Base-by-base conservation (phyloP, 495 filamentous ascomycete genomes). In the Penicillium bialowiezense region DNA sequence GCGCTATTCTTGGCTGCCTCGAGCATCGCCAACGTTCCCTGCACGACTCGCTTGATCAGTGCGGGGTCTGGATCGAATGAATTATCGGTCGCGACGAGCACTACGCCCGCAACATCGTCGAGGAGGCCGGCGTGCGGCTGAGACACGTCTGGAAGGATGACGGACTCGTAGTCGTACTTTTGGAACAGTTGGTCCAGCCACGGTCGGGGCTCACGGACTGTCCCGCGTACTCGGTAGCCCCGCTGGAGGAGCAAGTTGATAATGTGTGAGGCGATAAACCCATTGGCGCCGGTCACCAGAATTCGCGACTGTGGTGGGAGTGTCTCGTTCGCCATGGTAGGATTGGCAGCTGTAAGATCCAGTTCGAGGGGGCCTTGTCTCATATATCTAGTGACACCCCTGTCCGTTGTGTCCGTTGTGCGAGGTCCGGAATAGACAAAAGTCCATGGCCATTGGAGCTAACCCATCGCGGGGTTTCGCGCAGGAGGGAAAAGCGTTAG, bases 261-360 rank as follows among this genome's bases (percentile, higher is more conserved):
- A 15, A 76, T 57, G 45, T 84, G 75, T 23, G 72, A 76, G 15
- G 59, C 80, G 46, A 84, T 77, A 49, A 70, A 79, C 40, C 81
- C 80, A 54, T 77, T 83, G 18, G 63, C 71, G n/a, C 79, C 79
- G 4, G 79, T 85, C 23, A 86, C 71, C 14, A 83, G 66, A 40
- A 80, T 52, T 35, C 41, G 39, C 9, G 49, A 51, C 19, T 44
- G 29, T 32, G 29, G 29, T 32, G 29, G 29, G 12, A 32, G 29
- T 32, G 29, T 5, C 5, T 32, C 7, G 29, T 7, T 3, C 7
- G 10, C 3, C 5, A 32, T 32, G 10, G 12, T 26, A 8, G 8
- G 23, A 26, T 26, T 32, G 5, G 29, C 7, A 10, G 29, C 12
- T 32, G 12, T 10, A 8, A 32, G 29, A 32, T 32, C 12, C 29